Evolutionary conservation across 345 rosid species (phyloP).

Genomic region (Syzygium grande): DNA sequence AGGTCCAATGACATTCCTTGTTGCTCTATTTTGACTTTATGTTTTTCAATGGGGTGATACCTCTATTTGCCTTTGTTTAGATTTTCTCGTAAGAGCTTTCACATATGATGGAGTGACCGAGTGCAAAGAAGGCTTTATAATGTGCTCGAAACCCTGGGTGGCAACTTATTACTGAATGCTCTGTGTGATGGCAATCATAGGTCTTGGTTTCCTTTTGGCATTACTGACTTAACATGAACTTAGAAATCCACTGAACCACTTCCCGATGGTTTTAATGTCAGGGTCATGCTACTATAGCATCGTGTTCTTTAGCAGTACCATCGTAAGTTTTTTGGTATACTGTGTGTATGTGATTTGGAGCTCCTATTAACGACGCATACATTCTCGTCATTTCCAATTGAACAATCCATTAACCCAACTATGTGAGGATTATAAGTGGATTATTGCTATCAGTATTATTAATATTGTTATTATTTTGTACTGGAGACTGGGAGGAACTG

Average conservation of each 20-base stretch:
- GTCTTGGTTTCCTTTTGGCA: neutral
- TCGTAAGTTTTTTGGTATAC: neutral
- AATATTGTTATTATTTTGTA: neutral
- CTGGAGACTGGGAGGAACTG: neutral
- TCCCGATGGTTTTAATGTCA: neutral
- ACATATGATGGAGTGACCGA: neutral
- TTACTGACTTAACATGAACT: neutral
- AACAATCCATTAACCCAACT: neutral
- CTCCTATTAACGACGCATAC: neutral
- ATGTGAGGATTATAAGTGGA: neutral
- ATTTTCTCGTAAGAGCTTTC: neutral
- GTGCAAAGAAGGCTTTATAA: neutral
- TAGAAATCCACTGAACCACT: neutral
- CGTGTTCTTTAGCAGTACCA: neutral
- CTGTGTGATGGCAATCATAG: neutral
- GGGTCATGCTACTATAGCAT: neutral
- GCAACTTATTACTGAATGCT: neutral
- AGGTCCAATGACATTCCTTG: neutral
- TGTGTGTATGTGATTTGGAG: neutral
- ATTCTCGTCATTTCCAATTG: neutral
- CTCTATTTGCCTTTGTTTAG: neutral
- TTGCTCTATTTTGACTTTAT: neutral
- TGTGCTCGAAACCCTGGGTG: neutral
- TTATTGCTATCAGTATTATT: neutral
- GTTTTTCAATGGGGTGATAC: neutral